Base-by-base conservation (phyloP, 257 asterid species). In the Craterostigma plantagineum region DNA sequence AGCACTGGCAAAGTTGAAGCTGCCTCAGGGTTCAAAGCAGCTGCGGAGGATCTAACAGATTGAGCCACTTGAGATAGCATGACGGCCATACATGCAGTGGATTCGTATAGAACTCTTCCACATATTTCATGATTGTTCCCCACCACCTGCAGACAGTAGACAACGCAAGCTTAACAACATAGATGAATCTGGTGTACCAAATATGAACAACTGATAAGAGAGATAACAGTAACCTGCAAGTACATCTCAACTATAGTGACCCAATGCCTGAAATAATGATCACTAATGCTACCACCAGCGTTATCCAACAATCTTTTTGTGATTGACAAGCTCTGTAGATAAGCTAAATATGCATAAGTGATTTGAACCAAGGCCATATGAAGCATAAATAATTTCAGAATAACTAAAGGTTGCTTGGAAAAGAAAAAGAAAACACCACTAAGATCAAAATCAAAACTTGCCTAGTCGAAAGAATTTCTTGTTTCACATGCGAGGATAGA, bases 1-100 rank as follows among this genome's bases (percentile, higher is more conserved):
- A 59, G 58, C 53, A 55, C 61, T 27, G 70, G 48, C 17, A 76
- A 59, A 54, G 55, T 46, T 36, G 72, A 59, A 62, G 62, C 51
- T 38, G 60, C 63, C 55, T 60, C 71, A 50, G 75, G 66, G 45
- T 61, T 52, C 38, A 75, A 66, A 60, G 72, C 14, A 39, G 68
- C 68, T 34, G 63, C 60, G 51, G 72, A 67, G 54, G 77, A 75
- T 77, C 66, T 79, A 41, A 90, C 70, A 60, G 61, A 66, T 65
- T 72, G 81, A 51, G 79, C 77, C 35, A 70, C 78, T 61, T 64
- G 76, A 30, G 82, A 70, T 65, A 90, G 59, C 72, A 83, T 60
- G 59, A 72, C 78, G 30, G 92, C 76, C 62, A 90, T 63, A 67
- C 95, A 79, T 48, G 91, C 68, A 55, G 84, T 79, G 52, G 84